Evolutionary conservation across 1,139 yeast species (phyloP).

Genomic region (Spathaspora sp.): DNA sequence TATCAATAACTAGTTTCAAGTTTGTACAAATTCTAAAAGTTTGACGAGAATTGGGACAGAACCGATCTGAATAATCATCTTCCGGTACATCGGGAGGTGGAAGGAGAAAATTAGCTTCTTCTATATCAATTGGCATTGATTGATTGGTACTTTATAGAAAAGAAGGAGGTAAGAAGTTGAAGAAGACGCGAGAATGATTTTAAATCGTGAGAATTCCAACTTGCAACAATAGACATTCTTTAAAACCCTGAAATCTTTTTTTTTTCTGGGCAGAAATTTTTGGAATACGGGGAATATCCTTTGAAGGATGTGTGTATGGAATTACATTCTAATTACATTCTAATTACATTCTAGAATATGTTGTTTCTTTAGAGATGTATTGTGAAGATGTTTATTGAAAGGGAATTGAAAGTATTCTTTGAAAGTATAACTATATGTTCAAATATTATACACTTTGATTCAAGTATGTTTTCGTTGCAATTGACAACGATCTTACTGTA

Average conservation of each 20-base stretch:
- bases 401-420: too few species aligned
- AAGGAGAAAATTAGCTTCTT: conserved; percentile 13
- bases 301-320: too few species aligned
- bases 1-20: conserved; percentile 70
- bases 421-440: too few species aligned
- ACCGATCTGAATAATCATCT: conserved; percentile 11
- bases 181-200: not conserved
- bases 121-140: conserved; percentile 11
- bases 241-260: not conserved
- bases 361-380: too few species aligned
- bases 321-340: too few species aligned
- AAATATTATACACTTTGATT: too few species aligned
- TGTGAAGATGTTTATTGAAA: too few species aligned
- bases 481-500: too few species aligned
- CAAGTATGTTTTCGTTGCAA: too few species aligned
- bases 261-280: not conserved
- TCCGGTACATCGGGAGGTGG: conserved; percentile 11
- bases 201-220: not conserved
- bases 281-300: too few species aligned
- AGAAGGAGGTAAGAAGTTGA: not conserved
- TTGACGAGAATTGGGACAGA: conserved; percentile 65
- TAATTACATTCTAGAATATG: too few species aligned
- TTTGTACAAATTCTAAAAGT: conserved; percentile 71
- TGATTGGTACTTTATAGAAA: not conserved
- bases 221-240: not conserved